Conservation (phyloP, 257 asterid species). For the Nicotiana otophora region DNA sequence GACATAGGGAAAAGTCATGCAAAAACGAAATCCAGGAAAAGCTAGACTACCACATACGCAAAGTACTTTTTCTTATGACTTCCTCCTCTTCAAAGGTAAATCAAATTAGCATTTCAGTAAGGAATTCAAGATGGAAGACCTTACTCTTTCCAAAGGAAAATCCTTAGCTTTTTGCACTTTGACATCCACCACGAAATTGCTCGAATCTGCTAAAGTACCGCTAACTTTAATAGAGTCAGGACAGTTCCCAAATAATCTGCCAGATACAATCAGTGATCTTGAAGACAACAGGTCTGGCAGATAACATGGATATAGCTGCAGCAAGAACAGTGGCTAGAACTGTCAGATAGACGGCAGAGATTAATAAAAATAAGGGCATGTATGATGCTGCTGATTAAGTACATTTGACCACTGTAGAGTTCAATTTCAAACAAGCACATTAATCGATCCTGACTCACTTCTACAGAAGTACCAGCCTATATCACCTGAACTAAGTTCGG, state of each 20-base stretch:
- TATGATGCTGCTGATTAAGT: not conserved
- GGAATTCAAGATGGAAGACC: constrained; percentile 10
- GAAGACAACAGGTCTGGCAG: too few relatives aligned
- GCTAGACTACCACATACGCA: not conserved
- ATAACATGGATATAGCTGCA: too few relatives aligned
- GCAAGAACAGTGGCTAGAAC: too few relatives aligned
- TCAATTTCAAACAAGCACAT: too few relatives aligned
- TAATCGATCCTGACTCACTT: too few relatives aligned
- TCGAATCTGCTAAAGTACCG: constrained; percentile 58
- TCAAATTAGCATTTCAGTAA: not conserved
- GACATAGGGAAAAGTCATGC: not conserved
- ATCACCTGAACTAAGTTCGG: too few relatives aligned
- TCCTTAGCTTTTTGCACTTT: constrained; percentile 59
- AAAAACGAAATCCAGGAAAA: not conserved
- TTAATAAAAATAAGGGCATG: not conserved
- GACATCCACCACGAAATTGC: constrained; percentile 37
- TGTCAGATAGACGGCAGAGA: too few relatives aligned
- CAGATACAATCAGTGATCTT: too few relatives aligned
- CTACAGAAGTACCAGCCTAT: too few relatives aligned
- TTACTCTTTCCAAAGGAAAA: constrained; percentile 67
- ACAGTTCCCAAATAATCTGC: constrained; percentile 63
- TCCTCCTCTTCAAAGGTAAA: not conserved
- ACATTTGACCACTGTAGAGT: not conserved
- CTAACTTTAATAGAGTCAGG: constrained; percentile 47
- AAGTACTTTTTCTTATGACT: not conserved